Conservation (phyloP, 176 grass and related monocot genomes). For the Chloris gayana region DNA sequence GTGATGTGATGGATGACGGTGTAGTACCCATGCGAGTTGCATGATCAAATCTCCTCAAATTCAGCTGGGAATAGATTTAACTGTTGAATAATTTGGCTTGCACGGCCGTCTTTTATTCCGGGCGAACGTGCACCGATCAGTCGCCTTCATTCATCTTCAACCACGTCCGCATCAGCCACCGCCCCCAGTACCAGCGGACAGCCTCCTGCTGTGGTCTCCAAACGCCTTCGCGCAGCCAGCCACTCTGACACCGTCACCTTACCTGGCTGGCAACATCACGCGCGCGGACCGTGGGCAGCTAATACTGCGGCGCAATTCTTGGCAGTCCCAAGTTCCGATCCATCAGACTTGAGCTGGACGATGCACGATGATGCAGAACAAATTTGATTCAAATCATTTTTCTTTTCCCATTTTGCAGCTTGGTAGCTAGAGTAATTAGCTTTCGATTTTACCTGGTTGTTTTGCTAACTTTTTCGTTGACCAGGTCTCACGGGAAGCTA, state of each 20-base stretch:
- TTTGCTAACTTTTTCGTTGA: background rate
- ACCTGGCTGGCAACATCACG: background rate
- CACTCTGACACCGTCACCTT: background rate
- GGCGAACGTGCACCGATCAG: too few relatives aligned
- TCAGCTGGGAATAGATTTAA: background rate
- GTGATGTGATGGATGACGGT: constrained; percentile 7
- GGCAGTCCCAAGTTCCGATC: too few relatives aligned
- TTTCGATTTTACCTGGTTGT: background rate
- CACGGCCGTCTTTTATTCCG: background rate
- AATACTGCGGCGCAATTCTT: too few relatives aligned
- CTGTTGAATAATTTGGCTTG: constrained; percentile 3
- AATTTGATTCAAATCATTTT: too few relatives aligned
- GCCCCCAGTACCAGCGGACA: background rate
- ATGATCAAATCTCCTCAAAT: constrained; percentile 16
- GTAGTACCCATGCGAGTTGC: constrained; percentile 16
- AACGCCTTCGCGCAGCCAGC: background rate
- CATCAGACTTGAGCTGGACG: too few relatives aligned
- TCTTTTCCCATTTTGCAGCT: background rate
- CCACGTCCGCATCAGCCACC: background rate
- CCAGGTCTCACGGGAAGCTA: background rate
- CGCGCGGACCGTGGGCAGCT: too few relatives aligned
- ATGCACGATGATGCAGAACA: too few relatives aligned
- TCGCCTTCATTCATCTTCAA: background rate
- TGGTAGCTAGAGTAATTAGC: background rate
- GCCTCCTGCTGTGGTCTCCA: background rate